phyloP scores from a whole-genome alignment of 1,284 basidiomycete genomes.

The Ustilago hordei region DNA sequence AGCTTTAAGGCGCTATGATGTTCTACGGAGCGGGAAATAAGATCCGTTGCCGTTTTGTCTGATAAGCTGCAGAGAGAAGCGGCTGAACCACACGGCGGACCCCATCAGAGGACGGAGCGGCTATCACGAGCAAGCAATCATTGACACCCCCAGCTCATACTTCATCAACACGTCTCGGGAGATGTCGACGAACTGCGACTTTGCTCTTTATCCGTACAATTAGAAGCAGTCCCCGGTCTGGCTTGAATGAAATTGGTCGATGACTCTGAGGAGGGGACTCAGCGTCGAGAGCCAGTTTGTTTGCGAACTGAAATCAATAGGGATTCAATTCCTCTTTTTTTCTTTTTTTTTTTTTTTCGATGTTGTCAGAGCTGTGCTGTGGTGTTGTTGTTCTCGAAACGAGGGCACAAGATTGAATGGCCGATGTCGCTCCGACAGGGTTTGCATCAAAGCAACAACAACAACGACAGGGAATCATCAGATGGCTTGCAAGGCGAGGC shows the following conservation, averaged over 20 bases:
- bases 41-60: not conserved
- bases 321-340: not conserved
- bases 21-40: conserved; percentile 5
- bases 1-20: not conserved
- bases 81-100: not conserved
- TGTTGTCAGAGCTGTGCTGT: not conserved
- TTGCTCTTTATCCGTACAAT: not conserved
- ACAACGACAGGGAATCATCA: not conserved
- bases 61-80: not conserved
- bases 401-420: conserved; percentile 5
- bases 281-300: not conserved
- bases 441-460: not conserved
- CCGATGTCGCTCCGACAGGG: conserved; percentile 16
- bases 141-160: not conserved
- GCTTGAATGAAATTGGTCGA: not conserved
- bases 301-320: not conserved
- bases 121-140: conserved; percentile 5
- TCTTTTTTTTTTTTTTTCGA: not conserved
- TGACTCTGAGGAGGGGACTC: not conserved
- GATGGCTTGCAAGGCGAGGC: not conserved
- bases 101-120: not conserved
- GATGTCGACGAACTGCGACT: not conserved
- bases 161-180: not conserved
- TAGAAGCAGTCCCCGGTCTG: not conserved
- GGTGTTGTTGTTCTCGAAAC: conserved; percentile 1